Percentiles rank a stretch among this genome's conserved stretches.
Evolutionary conservation across 2,329 filamentous ascomycete species (phyloP).

Genomic region (Remersonia thermophila): DNA sequence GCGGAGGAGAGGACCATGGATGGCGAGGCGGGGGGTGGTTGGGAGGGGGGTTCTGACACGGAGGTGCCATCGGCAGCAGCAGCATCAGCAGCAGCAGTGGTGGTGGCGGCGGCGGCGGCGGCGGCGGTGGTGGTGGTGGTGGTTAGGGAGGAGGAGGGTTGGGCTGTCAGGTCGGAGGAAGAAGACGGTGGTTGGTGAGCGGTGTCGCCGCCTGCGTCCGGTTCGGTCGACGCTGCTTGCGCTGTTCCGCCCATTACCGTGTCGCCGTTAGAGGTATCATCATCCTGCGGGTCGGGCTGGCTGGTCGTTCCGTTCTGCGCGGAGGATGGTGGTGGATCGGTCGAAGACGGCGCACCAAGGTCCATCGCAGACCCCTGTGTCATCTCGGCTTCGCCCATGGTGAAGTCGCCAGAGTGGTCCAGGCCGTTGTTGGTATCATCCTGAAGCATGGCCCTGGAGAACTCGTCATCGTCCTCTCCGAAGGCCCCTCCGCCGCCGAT

Average conservation of each 20-base stretch:
- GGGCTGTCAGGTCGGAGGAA: slow-evolving; percentile 8
- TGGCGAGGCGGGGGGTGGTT: slow-evolving; percentile 11
- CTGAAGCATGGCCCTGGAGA: slow-evolving; percentile 54
- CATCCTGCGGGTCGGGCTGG: background rate
- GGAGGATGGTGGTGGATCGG: slow-evolving; percentile 4
- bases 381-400: slow-evolving; percentile 21
- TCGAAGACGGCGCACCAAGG: background rate
- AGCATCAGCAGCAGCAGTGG: background rate
- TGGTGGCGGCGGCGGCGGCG: no score
- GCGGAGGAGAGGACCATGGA: slow-evolving; percentile 27
- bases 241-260: slow-evolving; percentile 5
- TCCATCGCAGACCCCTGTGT: slow-evolving; percentile 1
- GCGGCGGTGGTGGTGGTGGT: no score
- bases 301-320: slow-evolving; percentile 4
- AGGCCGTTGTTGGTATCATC: slow-evolving; percentile 28
- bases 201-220: no score
- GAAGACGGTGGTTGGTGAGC: background rate
- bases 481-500: slow-evolving; percentile 45
- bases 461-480: slow-evolving; percentile 74
- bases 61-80: background rate
- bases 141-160: background rate
- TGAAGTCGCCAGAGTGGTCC: slow-evolving; percentile 27
- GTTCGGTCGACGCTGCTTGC: background rate
- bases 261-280: slow-evolving; percentile 6
- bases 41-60: slow-evolving; percentile 15